Conservation (phyloP, 2,329 filamentous ascomycete species). For the Aspergillus tubingensis region DNA sequence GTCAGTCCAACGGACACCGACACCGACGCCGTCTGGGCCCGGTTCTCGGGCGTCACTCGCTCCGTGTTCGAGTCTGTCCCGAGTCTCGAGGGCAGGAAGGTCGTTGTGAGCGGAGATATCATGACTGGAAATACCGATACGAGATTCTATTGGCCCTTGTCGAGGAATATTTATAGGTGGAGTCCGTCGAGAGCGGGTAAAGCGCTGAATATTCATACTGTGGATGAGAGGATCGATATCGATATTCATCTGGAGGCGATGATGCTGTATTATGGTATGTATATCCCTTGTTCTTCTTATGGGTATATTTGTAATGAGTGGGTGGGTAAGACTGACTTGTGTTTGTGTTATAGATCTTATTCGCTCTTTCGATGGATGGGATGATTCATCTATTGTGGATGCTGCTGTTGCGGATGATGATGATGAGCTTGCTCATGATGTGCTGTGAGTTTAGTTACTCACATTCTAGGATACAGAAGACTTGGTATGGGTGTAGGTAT, state of each 20-base stretch:
- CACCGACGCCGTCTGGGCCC: slow-evolving; percentile 35
- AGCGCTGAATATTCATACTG: slow-evolving; percentile 51
- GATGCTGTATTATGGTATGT: slow-evolving; percentile 46
- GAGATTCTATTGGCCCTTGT: slow-evolving; percentile 54
- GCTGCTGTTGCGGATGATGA: too few species aligned
- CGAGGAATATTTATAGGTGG: slow-evolving; percentile 57
- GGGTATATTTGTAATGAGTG: neutral
- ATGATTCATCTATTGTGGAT: slow-evolving; percentile 3
- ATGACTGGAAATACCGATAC: slow-evolving; percentile 60
- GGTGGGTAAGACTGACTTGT: neutral
- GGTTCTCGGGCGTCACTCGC: slow-evolving; percentile 43
- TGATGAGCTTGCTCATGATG: neutral
- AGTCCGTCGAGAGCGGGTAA: slow-evolving; percentile 50
- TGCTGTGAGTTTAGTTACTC: neutral
- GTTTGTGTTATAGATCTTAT: slow-evolving; percentile 28
- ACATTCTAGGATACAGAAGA: too few species aligned
- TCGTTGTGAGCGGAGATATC: slow-evolving; percentile 48
- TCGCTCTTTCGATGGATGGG: slow-evolving; percentile 34
- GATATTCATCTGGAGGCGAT: slow-evolving; percentile 47
- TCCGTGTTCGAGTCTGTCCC: slow-evolving; percentile 43
- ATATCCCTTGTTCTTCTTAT: neutral
- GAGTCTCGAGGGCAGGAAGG: slow-evolving; percentile 34
- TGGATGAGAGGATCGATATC: slow-evolving; percentile 52
- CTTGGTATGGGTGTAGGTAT: too few species aligned
- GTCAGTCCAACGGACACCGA: slow-evolving; percentile 37